Base-by-base conservation (phyloP, 371 early-diverging fungal genomes). In the Mucor ambiguus region DNA sequence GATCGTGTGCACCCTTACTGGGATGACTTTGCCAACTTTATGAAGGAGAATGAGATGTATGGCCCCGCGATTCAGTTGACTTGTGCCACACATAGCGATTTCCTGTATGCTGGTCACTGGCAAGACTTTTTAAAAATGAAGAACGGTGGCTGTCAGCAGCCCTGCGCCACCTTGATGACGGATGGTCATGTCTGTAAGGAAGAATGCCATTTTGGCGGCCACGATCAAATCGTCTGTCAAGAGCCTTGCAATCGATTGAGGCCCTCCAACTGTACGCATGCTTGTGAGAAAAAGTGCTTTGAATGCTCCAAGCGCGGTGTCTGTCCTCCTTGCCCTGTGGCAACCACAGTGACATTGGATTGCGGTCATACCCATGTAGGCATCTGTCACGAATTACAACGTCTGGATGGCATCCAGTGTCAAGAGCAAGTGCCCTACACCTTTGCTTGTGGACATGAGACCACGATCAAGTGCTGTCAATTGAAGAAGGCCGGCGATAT, bases 171-270 rank as follows among this genome's bases (percentile, higher is more conserved):
- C 0, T 55, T 82, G 16, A 69, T 82, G 66, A 58, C 60, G 0
- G 78, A 78, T 56, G 80, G 82, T 0, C 82, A 82, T 68, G 73
- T 66, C 0, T 82, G 82, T 58, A 63, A 62, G 29, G 77, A 82
- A 46, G 74, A 60, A 0, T 82, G 82, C 30, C 82, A 82, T 60
- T 68, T 69, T 52, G 57, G 70, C 20, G 57, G 55, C 3, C 82
- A 82, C 35, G 38, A 67, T 1, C 54, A 64, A 16, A 52, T 73
- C 16, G 44, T 58, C 0, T 82, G 82, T 60, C 38, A 61, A 22
- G 63, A 73, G 29, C 58, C 60, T 0, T 82, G 82, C 61, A 75
- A 61, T 24, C 68, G 80, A 11, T 30, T 60, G 3, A 68, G 82
- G 1, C 67, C 72, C 6, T 54, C 52, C 1, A 61, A 60, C 2